phyloP scores from a whole-genome alignment of 345 rosid genomes.

The Populus deltoides region DNA sequence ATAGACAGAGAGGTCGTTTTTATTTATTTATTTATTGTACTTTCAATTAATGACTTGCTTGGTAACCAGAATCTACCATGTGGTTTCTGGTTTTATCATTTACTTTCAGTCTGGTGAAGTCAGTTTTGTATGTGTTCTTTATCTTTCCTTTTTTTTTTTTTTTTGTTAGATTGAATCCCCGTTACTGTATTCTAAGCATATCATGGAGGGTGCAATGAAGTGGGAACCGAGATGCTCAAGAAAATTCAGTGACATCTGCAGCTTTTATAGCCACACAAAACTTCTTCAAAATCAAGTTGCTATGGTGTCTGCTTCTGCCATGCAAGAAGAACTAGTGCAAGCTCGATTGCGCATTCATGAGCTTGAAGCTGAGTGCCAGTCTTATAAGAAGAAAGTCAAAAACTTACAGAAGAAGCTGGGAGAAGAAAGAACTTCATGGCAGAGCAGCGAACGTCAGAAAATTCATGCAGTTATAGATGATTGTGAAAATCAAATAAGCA shows the following conservation, averaged over 20 bases:
- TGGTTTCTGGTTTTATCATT: not conserved
- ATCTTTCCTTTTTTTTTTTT: not conserved
- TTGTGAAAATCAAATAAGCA: not conserved
- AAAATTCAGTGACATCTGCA: not conserved
- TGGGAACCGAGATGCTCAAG: slow-evolving; percentile 10
- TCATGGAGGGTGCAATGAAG: slow-evolving; percentile 12
- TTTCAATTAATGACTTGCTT: not conserved
- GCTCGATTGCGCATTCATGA: slow-evolving; percentile 10
- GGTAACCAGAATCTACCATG: not conserved
- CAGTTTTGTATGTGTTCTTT: not conserved
- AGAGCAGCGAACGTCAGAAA: slow-evolving; percentile 12
- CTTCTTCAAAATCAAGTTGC: not conserved
- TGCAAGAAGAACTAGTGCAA: slow-evolving; percentile 2
- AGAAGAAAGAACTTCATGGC: slow-evolving; percentile 10
- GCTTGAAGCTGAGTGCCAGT: slow-evolving; percentile 6
- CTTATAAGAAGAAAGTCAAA: slow-evolving; percentile 8
- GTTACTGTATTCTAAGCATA: slow-evolving; percentile 7
- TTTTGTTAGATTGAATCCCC: slow-evolving; percentile 12
- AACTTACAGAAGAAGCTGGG: not conserved
- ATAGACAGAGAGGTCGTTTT: not conserved
- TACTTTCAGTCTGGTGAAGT: not conserved
- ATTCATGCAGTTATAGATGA: not conserved
- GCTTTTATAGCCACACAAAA: not conserved
- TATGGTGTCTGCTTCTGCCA: not conserved
- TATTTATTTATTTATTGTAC: not conserved